Evolutionary conservation across 2,329 filamentous ascomycete species (phyloP), one percentile per base, ranked within the genome.

Genomic region (Mollisiaceae sp.): DNA sequence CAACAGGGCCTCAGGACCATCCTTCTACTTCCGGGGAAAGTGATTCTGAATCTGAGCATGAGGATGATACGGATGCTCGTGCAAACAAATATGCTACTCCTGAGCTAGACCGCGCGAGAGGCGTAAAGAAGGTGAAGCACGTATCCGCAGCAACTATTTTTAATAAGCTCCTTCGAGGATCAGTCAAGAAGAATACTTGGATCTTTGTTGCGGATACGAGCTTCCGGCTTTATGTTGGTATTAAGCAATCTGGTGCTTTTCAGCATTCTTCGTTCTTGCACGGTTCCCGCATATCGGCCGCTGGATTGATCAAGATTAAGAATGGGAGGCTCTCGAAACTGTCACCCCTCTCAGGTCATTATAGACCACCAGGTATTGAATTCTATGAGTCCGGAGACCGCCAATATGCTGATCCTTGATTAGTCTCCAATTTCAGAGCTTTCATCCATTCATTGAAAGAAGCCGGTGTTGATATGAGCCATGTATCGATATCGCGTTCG

Each of bases 201-300:
- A 96, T 97, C 69, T 97, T 97, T 73, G 93, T 94, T 8, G 90
- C 91, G 27, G 93, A 97, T 78, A 94, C 92, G 0, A 90, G 86
- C 0, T 95, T 94, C 76, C 87, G 91, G 0, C 82, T 97, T 0
- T 97, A 97, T 76, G 88, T 97, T 39, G 93, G 93, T 57, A 95
- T 97, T 80, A 97, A 97, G 75, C 88, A 91, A 76, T 90, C 89
- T 4, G 94, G 94, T 12, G 88, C 91, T 4, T 97, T 97, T 74
- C 94, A 97, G 73, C 94, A 97, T 78, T 94, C 90, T 14, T 95
- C 92, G 0, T 97, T 97, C 73, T 82, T 97, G 1, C 91, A 94
- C 67, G 94, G 93, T 27, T 85, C 89, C 11, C 87, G 93, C 14
- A 93, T 97, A 60, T 87, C 89, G 0, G 89, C 93, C 0, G 94